Base-by-base conservation (phyloP, 257 asterid genomes). In the Fraxinus quadrangulata region DNA sequence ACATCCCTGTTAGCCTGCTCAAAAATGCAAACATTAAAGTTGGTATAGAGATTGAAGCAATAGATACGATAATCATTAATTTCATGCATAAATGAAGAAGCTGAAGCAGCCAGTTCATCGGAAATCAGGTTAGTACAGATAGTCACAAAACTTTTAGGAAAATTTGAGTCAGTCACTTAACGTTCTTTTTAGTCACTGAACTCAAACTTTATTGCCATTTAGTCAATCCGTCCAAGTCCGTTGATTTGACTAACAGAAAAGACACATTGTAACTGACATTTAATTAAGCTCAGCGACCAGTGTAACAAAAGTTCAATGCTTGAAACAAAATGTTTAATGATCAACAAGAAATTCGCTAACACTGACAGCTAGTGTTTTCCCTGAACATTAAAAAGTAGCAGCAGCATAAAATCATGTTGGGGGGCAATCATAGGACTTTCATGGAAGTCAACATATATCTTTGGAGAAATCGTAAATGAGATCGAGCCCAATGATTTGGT, bases 1-100 rank as follows among this genome's bases (percentile, higher is more conserved):
- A 91, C 88, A 19, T 88, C 92, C 73, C 90, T 84, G 77, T 88
- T 85, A 33, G 96, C 96, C 96, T 91, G 91, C 78, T 47, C 56
- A 4, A 42, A 4, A n/a, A 67, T 24, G 77, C 49, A 42, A 42
- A 19, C 2, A 19, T n/a, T 23, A 17, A 47, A 12, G 1, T 56
- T 56, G 67, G 30, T 8, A 24, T 9, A 10, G 26, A 24, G 34
- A 63, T 24, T 23, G 2, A 0, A 4, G 34, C 17, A 63, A 24
- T 3, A 63, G 36, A 63, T 9, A 2, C 16, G 24, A 24, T 31
- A 63, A 63, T 63, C 65, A 54, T 19, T n/a, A n/a, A 63, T 8
- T 9, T 23, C 13, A 56, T 56, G 26, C 67, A n/a, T 21, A 56
- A 21, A 59, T 11, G 67, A 59, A 59, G 30, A 0, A 21, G 30